Conservation (phyloP, 176 grass and related monocot genomes). For the Elaeis guineensis region DNA sequence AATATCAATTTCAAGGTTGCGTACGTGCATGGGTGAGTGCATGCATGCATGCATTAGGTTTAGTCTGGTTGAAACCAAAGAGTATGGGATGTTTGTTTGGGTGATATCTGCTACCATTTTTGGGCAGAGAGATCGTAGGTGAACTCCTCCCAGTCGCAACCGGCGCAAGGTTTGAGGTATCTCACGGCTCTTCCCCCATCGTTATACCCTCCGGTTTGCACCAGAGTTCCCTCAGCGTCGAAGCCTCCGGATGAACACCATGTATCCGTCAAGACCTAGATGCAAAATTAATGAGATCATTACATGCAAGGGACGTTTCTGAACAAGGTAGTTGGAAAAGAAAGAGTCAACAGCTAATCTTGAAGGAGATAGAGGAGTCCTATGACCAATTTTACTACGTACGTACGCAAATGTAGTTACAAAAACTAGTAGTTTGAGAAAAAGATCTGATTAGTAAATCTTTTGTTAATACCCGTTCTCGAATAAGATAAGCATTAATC, state of each 20-base stretch:
- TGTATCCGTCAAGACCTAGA: conserved; percentile 42
- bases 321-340: too few species aligned
- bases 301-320: too few species aligned
- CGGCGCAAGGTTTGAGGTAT: conserved; percentile 21
- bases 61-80: too few species aligned
- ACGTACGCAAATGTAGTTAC: too few species aligned
- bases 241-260: conserved; percentile 54
- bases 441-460: too few species aligned
- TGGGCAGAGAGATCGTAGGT: conserved; percentile 33
- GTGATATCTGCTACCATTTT: conserved; percentile 21
- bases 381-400: too few species aligned
- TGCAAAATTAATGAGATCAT: too few species aligned
- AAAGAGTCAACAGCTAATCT: too few species aligned
- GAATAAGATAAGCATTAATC: too few species aligned
- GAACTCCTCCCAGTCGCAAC: conserved; percentile 44
- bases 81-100: neutral
- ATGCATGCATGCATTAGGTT: neutral
- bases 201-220: conserved; percentile 52
- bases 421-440: too few species aligned
- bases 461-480: too few species aligned
- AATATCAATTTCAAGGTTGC: conserved; percentile 22
- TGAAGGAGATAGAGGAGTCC: too few species aligned
- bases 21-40: neutral
- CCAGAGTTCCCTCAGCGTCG: conserved; percentile 44
- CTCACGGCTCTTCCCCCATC: conserved; percentile 35